Evolutionary conservation across 805 yeast genomes (phyloP).

Genomic region (Saturnispora diversa): DNA sequence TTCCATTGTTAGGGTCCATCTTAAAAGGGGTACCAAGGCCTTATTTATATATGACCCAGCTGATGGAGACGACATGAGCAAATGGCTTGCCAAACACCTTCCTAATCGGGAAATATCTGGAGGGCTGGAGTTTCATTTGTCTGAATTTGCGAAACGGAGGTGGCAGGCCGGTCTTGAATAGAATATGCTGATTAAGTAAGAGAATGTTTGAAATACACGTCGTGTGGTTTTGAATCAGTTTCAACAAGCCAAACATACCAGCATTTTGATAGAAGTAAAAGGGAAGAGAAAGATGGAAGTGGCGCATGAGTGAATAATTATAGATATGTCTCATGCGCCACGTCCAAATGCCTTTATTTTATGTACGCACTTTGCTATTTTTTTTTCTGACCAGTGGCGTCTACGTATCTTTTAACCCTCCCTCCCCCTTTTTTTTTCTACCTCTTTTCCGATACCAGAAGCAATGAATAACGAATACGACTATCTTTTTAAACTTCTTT

Average conservation of each 20-base stretch:
- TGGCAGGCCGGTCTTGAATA: background rate
- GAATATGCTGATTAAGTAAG: too few relatives aligned
- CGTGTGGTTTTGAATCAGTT: too few relatives aligned
- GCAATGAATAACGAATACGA: slow-evolving; percentile 92
- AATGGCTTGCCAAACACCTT: slow-evolving; percentile 11
- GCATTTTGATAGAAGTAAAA: background rate
- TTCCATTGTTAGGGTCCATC: too few relatives aligned
- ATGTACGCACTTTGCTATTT: too few relatives aligned
- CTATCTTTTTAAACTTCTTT: slow-evolving; percentile 84
- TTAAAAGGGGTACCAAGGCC: too few relatives aligned
- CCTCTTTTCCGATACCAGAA: too few relatives aligned
- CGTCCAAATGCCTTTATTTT: too few relatives aligned
- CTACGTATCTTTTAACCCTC: background rate
- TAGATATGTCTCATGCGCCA: background rate
- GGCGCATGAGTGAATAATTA: background rate
- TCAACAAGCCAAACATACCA: background rate
- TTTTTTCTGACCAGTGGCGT: background rate
- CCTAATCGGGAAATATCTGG: slow-evolving; percentile 7
- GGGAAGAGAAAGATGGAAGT: background rate
- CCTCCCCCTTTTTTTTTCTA: too few relatives aligned
- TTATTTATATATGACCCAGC: too few relatives aligned
- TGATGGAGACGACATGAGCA: slow-evolving; percentile 1
- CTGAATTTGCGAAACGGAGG: background rate
- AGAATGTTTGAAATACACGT: too few relatives aligned
- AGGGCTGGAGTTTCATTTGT: slow-evolving; percentile 1